Base-by-base conservation (phyloP, 495 filamentous ascomycete genomes). In the Podospora australis region DNA sequence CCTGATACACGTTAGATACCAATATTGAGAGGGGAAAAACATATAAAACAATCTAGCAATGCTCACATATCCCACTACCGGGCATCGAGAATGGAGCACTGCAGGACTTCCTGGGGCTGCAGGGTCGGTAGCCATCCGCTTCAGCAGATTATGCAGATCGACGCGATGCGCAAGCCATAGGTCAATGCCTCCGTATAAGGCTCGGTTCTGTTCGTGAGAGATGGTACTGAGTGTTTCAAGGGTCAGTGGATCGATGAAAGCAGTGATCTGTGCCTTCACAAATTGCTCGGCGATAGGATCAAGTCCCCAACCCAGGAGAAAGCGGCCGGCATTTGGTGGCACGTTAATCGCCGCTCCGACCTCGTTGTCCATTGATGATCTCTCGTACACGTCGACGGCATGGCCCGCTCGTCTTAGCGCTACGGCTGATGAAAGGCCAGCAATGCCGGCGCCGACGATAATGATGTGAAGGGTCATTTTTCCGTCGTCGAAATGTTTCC, bases 311-410 rank as follows among this genome's bases (percentile, higher is more conserved):
- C 52, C 60, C 4, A 50, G 50, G 25, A 78, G 53, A 10, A 74
- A 67, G 5, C 67, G 66, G 11, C 65, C 67, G 8, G 69, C 69
- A 49, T 79, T 81, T 2, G 77, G 73, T 0, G 68, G 67, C 3
- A 79, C 41, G 49, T 71, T 65, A 43, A 78, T 72, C 0, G 76
- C 76, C 28, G 75, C 76, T 0, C 78, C 78, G 24, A 78, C 61
- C 56, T 81, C 78, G 39, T 73, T 73, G 16, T 67, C 70, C 32
- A 75, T 73, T 13, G 67, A 65, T 2, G 74, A 77, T 6, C 71
- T 66, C 57, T 82, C 78, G 46, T 75, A 77, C 6, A 81, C 55
- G 49, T 73, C 57, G 0, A 82, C 73, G 38, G 67, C 53, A 54
- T 81, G 77, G 8, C 76, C 77, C n/a, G 62, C 58, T 5, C 62